phyloP scores from a whole-genome alignment of 805 yeast genomes.

The Scheffersomyces lignosus region DNA sequence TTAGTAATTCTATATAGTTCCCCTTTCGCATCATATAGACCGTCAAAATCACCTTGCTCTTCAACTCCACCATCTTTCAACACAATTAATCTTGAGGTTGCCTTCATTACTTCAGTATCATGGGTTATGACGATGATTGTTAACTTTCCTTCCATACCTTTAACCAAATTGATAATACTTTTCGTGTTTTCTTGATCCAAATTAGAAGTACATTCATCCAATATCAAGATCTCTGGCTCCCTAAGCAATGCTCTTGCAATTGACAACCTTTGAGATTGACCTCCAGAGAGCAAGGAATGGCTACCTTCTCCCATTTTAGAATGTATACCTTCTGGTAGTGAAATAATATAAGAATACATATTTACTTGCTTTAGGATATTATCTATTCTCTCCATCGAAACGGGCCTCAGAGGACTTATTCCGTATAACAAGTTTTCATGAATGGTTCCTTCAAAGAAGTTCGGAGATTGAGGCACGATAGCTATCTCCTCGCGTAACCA shows the following conservation, averaged over 20 bases:
- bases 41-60: slow-evolving; percentile 44
- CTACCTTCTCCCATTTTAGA: slow-evolving; percentile 55
- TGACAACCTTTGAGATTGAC: slow-evolving; percentile 84
- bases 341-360: slow-evolving; percentile 52
- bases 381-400: slow-evolving; percentile 30
- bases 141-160: slow-evolving; percentile 25
- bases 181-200: slow-evolving; percentile 65
- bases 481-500: slow-evolving; percentile 56
- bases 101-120: slow-evolving; percentile 60
- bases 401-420: slow-evolving; percentile 5
- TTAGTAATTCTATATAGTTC: slow-evolving; percentile 18
- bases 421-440: slow-evolving; percentile 73
- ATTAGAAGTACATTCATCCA: slow-evolving; percentile 92
- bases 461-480: slow-evolving; percentile 75
- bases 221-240: slow-evolving; percentile 60
- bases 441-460: slow-evolving; percentile 72
- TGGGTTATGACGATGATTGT: slow-evolving; percentile 73
- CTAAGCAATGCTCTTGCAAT: slow-evolving; percentile 80
- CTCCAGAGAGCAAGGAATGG: slow-evolving; percentile 68
- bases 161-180: slow-evolving; percentile 51
- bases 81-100: slow-evolving; percentile 52
- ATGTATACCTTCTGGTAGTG: slow-evolving; percentile 58
- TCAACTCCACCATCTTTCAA: slow-evolving; percentile 49
- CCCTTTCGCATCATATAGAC: slow-evolving; percentile 22
- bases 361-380: slow-evolving; percentile 46